Percentiles rank a stretch among this genome's conserved stretches.
Conservation (phyloP, 2,329 filamentous ascomycete species). For the Hymenoscyphus repandus region DNA sequence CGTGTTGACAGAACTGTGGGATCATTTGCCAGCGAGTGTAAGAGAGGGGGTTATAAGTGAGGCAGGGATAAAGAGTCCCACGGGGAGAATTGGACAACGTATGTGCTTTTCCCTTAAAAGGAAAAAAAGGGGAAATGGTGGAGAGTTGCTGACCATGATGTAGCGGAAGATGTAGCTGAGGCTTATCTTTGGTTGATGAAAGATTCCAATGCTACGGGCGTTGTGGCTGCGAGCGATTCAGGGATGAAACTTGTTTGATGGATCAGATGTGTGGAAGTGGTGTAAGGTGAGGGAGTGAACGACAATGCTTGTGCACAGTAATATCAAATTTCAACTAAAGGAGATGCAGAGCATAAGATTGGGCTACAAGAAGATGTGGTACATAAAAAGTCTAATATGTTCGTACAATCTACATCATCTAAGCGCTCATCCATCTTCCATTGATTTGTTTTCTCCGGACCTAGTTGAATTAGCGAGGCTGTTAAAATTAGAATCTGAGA, state of each 20-base stretch:
- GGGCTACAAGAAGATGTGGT: background rate
- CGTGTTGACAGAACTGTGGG: slow-evolving; percentile 45
- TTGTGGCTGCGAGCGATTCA: slow-evolving; percentile 19
- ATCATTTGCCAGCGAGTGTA: slow-evolving; percentile 28
- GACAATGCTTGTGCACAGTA: too few relatives aligned
- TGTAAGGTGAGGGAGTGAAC: too few relatives aligned
- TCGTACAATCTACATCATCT: slow-evolving; percentile 15
- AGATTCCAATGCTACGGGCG: slow-evolving; percentile 35
- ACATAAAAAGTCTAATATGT: background rate
- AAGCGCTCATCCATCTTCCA: slow-evolving; percentile 46
- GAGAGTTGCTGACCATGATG: background rate
- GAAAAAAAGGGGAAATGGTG: background rate
- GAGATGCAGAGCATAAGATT: too few relatives aligned
- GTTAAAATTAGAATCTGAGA: background rate
- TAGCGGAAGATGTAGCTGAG: slow-evolving; percentile 38
- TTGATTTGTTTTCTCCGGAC: slow-evolving; percentile 65
- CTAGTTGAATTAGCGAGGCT: slow-evolving; percentile 37
- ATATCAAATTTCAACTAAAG: too few relatives aligned
- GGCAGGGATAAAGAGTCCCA: slow-evolving; percentile 14
- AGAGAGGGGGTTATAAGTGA: slow-evolving; percentile 30
- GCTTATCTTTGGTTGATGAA: slow-evolving; percentile 41
- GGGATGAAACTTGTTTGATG: slow-evolving; percentile 11
- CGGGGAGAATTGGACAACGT: slow-evolving; percentile 17
- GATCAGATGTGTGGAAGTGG: too few relatives aligned
- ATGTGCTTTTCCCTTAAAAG: background rate